Evolutionary conservation across 345 rosid species (phyloP).

Genomic region (Jatropha curcas): DNA sequence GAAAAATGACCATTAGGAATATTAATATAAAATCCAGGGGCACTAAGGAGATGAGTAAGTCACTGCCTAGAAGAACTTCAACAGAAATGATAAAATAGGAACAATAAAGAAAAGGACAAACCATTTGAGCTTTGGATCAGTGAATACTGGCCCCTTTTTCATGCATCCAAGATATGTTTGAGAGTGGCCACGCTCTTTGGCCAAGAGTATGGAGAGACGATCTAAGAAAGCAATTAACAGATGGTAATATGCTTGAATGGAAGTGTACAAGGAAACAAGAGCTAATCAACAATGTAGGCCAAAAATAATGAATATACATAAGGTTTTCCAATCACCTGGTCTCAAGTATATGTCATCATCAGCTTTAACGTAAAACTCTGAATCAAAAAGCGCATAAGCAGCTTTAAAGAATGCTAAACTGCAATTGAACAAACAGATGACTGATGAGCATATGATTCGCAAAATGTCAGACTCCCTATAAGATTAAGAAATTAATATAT

Average conservation of each 20-base stretch:
- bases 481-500: not conserved
- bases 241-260: not conserved
- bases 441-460: not conserved
- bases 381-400: conserved; percentile 76
- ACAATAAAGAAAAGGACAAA: conserved; percentile 29
- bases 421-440: conserved; percentile 19
- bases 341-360: conserved; percentile 93
- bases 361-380: conserved; percentile 90
- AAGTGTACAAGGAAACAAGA: not conserved
- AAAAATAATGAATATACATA: not conserved
- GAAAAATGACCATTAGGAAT: not conserved
- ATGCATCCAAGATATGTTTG: conserved; percentile 93
- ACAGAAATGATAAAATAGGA: not conserved
- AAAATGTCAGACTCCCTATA: not conserved
- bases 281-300: not conserved
- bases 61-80: not conserved
- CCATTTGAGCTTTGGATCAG: conserved; percentile 90
- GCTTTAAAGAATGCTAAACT: conserved; percentile 90
- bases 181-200: conserved; percentile 75
- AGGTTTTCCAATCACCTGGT: conserved; percentile 56
- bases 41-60: not conserved
- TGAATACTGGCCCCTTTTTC: conserved; percentile 89
- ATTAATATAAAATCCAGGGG: not conserved
- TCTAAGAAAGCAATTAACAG: conserved; percentile 40
- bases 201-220: conserved; percentile 74